Conservation (phyloP, 2,329 filamentous ascomycete genomes). For the Westerdykella aurantiaca region DNA sequence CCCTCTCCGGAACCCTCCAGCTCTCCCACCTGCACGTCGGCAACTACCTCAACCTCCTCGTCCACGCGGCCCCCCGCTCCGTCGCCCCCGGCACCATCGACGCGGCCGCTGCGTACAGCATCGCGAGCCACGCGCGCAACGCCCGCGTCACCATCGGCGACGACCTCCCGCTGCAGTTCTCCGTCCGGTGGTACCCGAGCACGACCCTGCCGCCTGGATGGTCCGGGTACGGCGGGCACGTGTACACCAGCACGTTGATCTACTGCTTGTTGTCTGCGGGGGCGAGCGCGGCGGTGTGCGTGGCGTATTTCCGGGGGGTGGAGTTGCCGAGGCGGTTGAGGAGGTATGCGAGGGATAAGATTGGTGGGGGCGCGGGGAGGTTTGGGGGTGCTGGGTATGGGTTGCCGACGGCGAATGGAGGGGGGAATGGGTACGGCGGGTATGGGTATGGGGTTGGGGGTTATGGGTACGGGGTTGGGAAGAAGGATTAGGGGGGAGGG, state of each 20-base stretch:
- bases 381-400: conserved; percentile 31
- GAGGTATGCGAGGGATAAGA: conserved; percentile 53
- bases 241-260: conserved; percentile 46
- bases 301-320: conserved; percentile 51
- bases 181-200: conserved; percentile 80
- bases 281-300: conserved; percentile 46
- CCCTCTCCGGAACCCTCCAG: conserved; percentile 83
- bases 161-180: conserved; percentile 69
- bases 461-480: conserved; percentile 43
- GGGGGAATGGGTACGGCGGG: conserved; percentile 32
- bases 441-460: conserved; percentile 39
- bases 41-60: conserved; percentile 80
- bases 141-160: conserved; percentile 80
- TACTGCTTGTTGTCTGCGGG: conserved; percentile 46
- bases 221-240: conserved; percentile 47
- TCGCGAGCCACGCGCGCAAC: conserved; percentile 55
- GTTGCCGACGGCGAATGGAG: conserved; percentile 20
- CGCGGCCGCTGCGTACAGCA: conserved; percentile 80
- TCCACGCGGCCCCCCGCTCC: conserved; percentile 59
- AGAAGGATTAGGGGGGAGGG: conserved; percentile 34
- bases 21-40: conserved; percentile 84
- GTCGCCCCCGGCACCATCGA: conserved; percentile 68
- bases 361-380: conserved; percentile 32
- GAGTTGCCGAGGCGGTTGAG: conserved; percentile 48
- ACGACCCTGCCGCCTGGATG: conserved; percentile 59